A percentile compares a stretch with the other conserved stretches of the same genome.
Evolutionary conservation across 2,329 filamentous ascomycete species (phyloP).

Genomic region (Aplosporella prunicola): DNA sequence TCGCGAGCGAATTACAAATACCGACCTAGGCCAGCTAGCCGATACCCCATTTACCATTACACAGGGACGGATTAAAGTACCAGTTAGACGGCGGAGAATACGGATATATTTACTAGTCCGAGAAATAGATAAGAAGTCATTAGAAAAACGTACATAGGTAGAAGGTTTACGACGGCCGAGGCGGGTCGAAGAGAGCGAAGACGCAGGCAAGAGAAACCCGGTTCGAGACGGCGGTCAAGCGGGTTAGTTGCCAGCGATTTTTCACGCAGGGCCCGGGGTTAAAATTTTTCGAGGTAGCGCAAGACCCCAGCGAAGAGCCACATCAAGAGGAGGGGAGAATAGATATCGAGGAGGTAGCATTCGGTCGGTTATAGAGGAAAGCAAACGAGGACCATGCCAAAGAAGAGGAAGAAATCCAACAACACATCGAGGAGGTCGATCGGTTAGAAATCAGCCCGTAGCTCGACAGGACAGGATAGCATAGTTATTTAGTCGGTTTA

Average conservation of each 20-base stretch:
- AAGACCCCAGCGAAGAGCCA: not conserved
- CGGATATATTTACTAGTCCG: conserved; percentile 3
- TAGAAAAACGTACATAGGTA: conserved; percentile 6
- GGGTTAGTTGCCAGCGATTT: conserved; percentile 9
- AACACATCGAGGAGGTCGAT: not conserved
- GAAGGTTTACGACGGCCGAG: conserved; percentile 5
- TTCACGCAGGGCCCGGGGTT: conserved; percentile 9
- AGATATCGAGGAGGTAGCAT: conserved; percentile 8
- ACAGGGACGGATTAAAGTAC: conserved; percentile 4
- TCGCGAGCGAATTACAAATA: not conserved
- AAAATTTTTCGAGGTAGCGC: conserved; percentile 13
- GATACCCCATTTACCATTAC: conserved; percentile 1
- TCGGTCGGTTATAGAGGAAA: not conserved
- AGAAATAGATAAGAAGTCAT: conserved; percentile 7
- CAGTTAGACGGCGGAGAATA: conserved; percentile 8
- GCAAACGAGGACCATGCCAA: not conserved
- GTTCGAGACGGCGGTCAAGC: conserved; percentile 6
- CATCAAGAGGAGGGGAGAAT: conserved; percentile 3
- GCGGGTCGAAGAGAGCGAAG: no score
- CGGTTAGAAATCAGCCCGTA: conserved; percentile 11
- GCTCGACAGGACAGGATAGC: conserved; percentile 11
- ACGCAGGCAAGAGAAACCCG: not conserved
- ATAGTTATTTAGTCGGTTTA: conserved; percentile 15
- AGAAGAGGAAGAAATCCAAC: conserved; percentile 2
- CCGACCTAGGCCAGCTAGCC: not conserved